Conservation (phyloP, 2,329 filamentous ascomycete species). For the Cercospora sp. region DNA sequence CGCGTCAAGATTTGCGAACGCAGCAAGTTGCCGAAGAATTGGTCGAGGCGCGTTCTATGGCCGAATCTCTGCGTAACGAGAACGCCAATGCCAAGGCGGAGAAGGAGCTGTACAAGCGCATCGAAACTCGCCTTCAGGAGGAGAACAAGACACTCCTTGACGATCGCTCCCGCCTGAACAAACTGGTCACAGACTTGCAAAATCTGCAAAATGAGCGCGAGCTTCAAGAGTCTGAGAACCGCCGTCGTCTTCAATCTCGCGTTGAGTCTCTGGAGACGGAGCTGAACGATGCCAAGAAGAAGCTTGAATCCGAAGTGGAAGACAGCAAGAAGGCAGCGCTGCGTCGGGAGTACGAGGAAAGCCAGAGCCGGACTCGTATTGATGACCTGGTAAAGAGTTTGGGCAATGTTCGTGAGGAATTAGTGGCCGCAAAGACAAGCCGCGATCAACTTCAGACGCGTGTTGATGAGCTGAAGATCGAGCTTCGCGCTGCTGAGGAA, state of each 20-base stretch:
- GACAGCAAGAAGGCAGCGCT: constrained; percentile 80
- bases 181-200: constrained; percentile 79
- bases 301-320: constrained; percentile 78
- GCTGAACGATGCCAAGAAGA: constrained; percentile 74
- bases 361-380: constrained; percentile 85
- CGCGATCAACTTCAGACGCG: constrained; percentile 85
- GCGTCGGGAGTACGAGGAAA: constrained; percentile 85
- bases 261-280: constrained; percentile 80
- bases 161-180: constrained; percentile 81
- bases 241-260: constrained; percentile 74
- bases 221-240: constrained; percentile 75
- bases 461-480: constrained; percentile 84
- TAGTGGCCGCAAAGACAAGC: constrained; percentile 81
- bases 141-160: constrained; percentile 84
- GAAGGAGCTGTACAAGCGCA: constrained; percentile 91
- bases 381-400: constrained; percentile 85
- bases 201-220: constrained; percentile 91
- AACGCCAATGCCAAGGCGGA: constrained; percentile 91
- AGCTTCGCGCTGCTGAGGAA: constrained; percentile 87
- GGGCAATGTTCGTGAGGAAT: constrained; percentile 79
- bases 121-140: constrained; percentile 82
- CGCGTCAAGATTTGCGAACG: constrained; percentile 84
- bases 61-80: constrained; percentile 87
- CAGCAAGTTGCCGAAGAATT: constrained; percentile 93
- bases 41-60: constrained; percentile 76